Evolutionary conservation across 306 rosid species (phyloP).

Genomic region (Vigna mungo): DNA sequence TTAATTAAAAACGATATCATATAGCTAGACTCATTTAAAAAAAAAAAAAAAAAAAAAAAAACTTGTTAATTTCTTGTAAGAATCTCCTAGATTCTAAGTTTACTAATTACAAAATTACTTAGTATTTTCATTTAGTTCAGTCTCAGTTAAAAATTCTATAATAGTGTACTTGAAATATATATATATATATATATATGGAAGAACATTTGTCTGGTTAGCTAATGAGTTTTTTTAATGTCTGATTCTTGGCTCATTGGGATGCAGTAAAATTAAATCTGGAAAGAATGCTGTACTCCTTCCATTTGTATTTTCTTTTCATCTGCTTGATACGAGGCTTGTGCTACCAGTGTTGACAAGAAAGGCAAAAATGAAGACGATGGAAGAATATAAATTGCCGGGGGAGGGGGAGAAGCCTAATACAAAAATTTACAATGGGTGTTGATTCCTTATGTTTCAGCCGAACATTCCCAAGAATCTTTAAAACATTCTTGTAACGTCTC

Average conservation of each 20-base stretch:
- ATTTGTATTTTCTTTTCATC: conserved; percentile 59
- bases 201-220: too few relatives aligned
- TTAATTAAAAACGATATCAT: too few relatives aligned
- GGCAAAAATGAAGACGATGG: conserved; percentile 23
- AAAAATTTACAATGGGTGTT: conserved; percentile 54
- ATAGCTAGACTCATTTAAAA: too few relatives aligned
- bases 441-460: conserved; percentile 3
- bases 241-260: background rate
- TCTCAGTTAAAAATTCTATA: too few relatives aligned
- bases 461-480: conserved; percentile 23
- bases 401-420: conserved; percentile 33
- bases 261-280: conserved; percentile 1
- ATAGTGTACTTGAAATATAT: too few relatives aligned
- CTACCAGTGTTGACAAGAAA: conserved; percentile 46
- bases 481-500: conserved; percentile 29
- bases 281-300: conserved; percentile 43
- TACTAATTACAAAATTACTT: too few relatives aligned
- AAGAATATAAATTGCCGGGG: conserved; percentile 46
- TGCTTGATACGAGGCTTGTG: conserved; percentile 43
- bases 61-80: too few relatives aligned
- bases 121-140: too few relatives aligned
- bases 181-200: too few relatives aligned
- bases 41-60: too few relatives aligned
- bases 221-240: too few relatives aligned
- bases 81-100: too few relatives aligned